Evolutionary conservation across 257 asterid species (phyloP).

Genomic region (Misopates orontium): DNA sequence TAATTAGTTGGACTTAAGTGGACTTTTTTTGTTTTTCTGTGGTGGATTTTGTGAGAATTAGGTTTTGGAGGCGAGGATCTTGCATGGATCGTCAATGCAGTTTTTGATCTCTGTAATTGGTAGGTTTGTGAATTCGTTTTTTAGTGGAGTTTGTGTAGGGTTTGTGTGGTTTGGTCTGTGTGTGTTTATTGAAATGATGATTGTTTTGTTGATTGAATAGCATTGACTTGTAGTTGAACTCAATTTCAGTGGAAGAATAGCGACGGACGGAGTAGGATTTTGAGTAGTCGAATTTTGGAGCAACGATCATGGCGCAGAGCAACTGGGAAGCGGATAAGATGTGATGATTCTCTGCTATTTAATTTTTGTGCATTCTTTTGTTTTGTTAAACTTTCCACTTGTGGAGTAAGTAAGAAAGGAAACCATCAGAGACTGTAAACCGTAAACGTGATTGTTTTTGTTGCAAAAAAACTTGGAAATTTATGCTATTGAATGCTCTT

Average conservation of each 20-base stretch:
- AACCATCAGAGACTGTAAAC: constrained; percentile 13
- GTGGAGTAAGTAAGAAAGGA: constrained; percentile 14
- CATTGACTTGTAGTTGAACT: constrained; percentile 30
- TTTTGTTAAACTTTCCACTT: constrained; percentile 4
- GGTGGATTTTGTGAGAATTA: constrained; percentile 34
- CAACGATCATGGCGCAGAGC: constrained; percentile 82
- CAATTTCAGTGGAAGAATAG: constrained; percentile 30
- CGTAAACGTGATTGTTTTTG: constrained; percentile 12
- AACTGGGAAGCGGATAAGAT: constrained; percentile 99
- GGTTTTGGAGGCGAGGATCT: constrained; percentile 52
- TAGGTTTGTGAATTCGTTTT: constrained; percentile 28
- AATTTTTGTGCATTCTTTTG: constrained; percentile 1
- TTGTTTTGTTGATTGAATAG: constrained; percentile 21
- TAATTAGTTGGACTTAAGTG: constrained; percentile 22
- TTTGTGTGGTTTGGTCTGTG: neutral
- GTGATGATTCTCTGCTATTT: constrained; percentile 38
- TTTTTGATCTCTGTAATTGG: constrained; percentile 54
- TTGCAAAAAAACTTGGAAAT: constrained; percentile 8
- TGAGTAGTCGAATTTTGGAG: constrained; percentile 25
- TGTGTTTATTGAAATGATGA: neutral
- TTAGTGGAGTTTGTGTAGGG: neutral
- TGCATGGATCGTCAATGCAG: constrained; percentile 51
- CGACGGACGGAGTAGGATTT: constrained; percentile 27
- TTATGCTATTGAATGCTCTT: constrained; percentile 9
- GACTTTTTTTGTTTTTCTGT: constrained; percentile 17